Base-by-base conservation (phyloP, 2,329 filamentous ascomycete species). In the Pestalotiopsis sp. region DNA sequence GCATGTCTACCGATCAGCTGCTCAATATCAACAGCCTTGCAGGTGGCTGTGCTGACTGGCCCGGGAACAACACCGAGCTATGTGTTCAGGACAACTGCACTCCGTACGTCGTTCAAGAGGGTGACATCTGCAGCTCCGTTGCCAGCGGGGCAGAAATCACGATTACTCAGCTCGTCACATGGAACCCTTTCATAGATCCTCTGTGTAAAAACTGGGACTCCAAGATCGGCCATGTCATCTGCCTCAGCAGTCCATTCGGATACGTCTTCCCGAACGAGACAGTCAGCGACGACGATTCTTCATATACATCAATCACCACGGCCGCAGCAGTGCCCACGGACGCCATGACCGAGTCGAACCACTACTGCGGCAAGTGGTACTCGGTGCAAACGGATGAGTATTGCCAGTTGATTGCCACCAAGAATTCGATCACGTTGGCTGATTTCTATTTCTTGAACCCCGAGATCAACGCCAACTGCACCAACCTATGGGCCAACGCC, bases 381-480 rank as follows among this genome's bases (percentile, higher is more conserved):
- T 20, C 27, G 6, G 20, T 23, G 3, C 17, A 20, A 12, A 23
- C 6, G 4, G 57, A 23, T 14, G 57, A 59, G 20, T 59, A 59
- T 27, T 59, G 57, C 57, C 17, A 59, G 68, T 62, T 77, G 45
- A 66, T 82, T 2, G 67, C 71, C 3, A 62, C 80, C 23, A 74
- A 75, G 62, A 78, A 74, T 27, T 68, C 69, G n/a, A 78, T 81
- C 52, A 72, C 75, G 2, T 71, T 80, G 0, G 45, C 63, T 11
- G 78, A 81, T 70, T 81, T 81, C 64, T 23, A 70, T 2, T 76
- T 80, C 66, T 71, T 81, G 3, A 81, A 81, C 71, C 70, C 78
- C 0, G 72, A 57, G 3, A 69, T 81, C 49, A 76, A 80, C 63
- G 27, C 57, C 1, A 76, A 79, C 64, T 81, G 77, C 70, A 80